These are phyloP conservation scores for Stereocaulon alpinum DNA, from an alignment of 495 filamentous ascomycete species.

Conservation along the genomic window DNA sequence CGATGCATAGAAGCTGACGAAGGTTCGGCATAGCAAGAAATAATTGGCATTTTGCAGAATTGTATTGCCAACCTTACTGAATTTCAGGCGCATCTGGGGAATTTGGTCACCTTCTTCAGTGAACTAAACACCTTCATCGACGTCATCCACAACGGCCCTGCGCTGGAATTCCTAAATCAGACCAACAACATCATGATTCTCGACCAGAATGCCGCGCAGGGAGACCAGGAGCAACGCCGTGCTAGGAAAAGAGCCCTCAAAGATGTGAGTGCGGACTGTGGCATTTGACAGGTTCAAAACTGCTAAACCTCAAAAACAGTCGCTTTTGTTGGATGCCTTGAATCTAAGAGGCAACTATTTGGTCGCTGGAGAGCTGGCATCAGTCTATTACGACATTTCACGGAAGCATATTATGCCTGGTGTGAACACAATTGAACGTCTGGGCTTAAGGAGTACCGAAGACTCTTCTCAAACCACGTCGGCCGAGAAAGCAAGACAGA, in stretches of 20 bases:
- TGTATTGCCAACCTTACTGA: constrained; percentile 1
- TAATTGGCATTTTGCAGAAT: not conserved
- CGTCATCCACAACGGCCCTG: not conserved
- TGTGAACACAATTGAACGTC: not conserved
- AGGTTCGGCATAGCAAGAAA: not conserved
- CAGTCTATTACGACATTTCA: not conserved
- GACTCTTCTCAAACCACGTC: not conserved
- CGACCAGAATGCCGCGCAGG: not conserved
- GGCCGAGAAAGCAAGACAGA: not conserved
- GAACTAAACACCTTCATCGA: not conserved
- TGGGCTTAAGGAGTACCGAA: not conserved
- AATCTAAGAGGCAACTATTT: not conserved
- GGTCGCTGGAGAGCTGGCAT: constrained; percentile 2
- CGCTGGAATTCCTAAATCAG: not conserved
- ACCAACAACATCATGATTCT: not conserved
- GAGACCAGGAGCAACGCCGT: constrained; percentile 1
- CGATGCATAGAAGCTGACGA: not conserved
- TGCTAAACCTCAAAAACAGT: not conserved
- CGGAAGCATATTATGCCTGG: constrained; percentile 5
- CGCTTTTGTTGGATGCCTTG: not conserved
- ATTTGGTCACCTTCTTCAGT: not conserved
- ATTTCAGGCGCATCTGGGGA: not conserved
- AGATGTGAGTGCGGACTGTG: not conserved
- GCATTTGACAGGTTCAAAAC: not conserved
- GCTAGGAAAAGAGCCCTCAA: not conserved